Evolutionary conservation across 2,329 filamentous ascomycete species (phyloP), one percentile per base, ranked within the genome.

Genomic region (Ambrosiella xylebori): DNA sequence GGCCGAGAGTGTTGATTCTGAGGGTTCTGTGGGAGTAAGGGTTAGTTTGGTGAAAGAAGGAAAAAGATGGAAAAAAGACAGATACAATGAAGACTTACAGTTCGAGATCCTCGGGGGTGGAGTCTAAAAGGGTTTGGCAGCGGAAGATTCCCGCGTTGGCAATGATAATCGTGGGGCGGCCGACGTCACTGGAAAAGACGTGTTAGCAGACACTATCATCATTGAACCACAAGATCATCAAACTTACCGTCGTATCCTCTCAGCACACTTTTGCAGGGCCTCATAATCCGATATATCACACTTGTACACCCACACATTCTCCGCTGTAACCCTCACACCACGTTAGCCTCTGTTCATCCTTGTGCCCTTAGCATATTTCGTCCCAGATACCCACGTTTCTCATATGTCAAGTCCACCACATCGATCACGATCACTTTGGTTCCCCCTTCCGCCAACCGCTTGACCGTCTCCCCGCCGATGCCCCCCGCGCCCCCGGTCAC

Each of bases 401-500:
- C 66, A 63, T 72, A 76, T 13, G 70, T 74, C 65, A 76, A 66
- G 6, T 70, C 68, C 61, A 76, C 72, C 13, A 81, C 70, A 67
- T 84, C 80, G 1, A 82, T 63, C 6, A 82, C 75, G 0, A 76
- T 76, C 38, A 82, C 76, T 63, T 76, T 80, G 59, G 79, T 73
- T 0, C 73, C 75, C 58, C 66, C 69, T 61, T 74, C 71, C 0
- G 74, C 76, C 15, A 84, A 69, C 58, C 76, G 64, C 56, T 72
- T 68, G 2, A 78, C 78, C 1, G 80, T 72, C 8, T 72, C 67
- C 56, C 72, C 74, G 8, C 81, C 80, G 64, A 84, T 82, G 0
- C 80, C 80, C 58, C 76, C 74, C 53, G 76, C 76, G 1, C 80
- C 80, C 1, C 81, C 80, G 0, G 80, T 82, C 9, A 83, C 72